These are phyloP conservation scores for Raffaelea albimanens DNA, from an alignment of 2,329 filamentous ascomycete genomes.

Conservation along the genomic window DNA sequence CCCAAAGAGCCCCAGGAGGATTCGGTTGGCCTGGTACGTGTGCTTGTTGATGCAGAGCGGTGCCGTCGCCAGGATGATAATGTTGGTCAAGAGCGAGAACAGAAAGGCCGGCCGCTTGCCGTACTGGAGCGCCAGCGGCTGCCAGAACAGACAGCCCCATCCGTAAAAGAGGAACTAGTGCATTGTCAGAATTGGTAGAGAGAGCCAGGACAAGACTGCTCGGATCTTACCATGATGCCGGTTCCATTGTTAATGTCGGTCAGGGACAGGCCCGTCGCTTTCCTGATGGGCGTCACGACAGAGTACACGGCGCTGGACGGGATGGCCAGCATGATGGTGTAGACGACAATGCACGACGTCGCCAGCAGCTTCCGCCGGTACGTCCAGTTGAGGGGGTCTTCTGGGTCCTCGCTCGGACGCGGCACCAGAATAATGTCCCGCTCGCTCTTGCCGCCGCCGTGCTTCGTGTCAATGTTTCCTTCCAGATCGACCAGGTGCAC, in stretches of 20 bases:
- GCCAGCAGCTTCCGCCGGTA: conserved; percentile 22
- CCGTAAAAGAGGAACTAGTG: conserved; percentile 25
- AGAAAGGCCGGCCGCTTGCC: conserved; percentile 22
- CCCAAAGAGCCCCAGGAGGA: conserved; percentile 29
- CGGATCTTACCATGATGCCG: conserved; percentile 1
- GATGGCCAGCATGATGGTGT: conserved; percentile 34
- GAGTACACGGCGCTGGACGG: conserved; percentile 24
- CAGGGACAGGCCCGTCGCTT: conserved; percentile 1
- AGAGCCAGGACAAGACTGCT: neutral
- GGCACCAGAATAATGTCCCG: conserved; percentile 32
- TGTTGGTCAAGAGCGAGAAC: conserved; percentile 16
- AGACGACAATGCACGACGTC: conserved; percentile 18
- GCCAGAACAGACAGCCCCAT: conserved; percentile 24
- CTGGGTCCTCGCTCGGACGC: conserved; percentile 22
- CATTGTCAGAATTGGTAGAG: neutral
- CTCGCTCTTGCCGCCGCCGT: conserved; percentile 17
- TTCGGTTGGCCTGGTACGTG: conserved; percentile 19
- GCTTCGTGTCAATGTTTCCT: conserved; percentile 15
- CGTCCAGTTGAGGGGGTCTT: conserved; percentile 29
- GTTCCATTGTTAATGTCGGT: conserved; percentile 5
- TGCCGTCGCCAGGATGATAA: conserved; percentile 19
- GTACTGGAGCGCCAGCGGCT: conserved; percentile 21
- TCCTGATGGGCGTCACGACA: neutral
- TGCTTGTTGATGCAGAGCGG: conserved; percentile 17
- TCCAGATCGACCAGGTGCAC: conserved; percentile 31